These are phyloP conservation scores for Cladosporium sp. DNA, from an alignment of 2,329 filamentous ascomycete species.

Conservation along the genomic window DNA sequence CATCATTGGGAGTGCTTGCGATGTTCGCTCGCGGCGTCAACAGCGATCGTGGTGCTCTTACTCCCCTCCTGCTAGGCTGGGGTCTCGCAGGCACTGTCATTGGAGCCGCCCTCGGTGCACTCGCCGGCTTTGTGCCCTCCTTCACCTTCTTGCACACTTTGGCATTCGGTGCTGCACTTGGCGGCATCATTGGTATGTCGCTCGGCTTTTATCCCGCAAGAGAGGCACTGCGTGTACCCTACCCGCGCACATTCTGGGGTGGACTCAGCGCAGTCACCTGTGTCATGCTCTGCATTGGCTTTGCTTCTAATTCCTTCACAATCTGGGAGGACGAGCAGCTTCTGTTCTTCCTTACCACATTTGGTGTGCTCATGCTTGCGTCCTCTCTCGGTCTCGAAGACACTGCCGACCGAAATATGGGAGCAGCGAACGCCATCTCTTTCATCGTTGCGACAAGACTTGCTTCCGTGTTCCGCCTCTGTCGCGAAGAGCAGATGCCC, in stretches of 20 bases:
- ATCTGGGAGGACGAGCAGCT: constrained; percentile 98
- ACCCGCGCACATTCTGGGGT: constrained; percentile 83
- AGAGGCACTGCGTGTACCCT: constrained; percentile 51
- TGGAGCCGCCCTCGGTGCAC: constrained; percentile 34
- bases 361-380: constrained; percentile 73
- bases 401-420: constrained; percentile 69
- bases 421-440: constrained; percentile 79
- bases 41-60: constrained; percentile 57
- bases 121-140: constrained; percentile 36
- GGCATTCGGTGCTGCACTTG: constrained; percentile 45
- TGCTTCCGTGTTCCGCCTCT: constrained; percentile 86
- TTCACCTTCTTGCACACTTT: constrained; percentile 44
- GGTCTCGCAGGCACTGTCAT: constrained; percentile 54
- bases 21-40: constrained; percentile 68
- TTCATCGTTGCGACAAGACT: constrained; percentile 79
- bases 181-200: constrained; percentile 43
- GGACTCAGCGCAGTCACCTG: constrained; percentile 81
- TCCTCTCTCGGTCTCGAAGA: constrained; percentile 74
- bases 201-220: constrained; percentile 46
- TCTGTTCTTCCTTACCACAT: constrained; percentile 86
- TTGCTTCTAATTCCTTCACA: constrained; percentile 96
- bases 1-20: constrained; percentile 68
- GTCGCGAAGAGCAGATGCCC: constrained; percentile 97
- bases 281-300: constrained; percentile 84
- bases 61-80: constrained; percentile 54